These are phyloP conservation scores for Neonothopanus nambi DNA, from an alignment of 1,284 basidiomycete species.

Conservation along the genomic window DNA sequence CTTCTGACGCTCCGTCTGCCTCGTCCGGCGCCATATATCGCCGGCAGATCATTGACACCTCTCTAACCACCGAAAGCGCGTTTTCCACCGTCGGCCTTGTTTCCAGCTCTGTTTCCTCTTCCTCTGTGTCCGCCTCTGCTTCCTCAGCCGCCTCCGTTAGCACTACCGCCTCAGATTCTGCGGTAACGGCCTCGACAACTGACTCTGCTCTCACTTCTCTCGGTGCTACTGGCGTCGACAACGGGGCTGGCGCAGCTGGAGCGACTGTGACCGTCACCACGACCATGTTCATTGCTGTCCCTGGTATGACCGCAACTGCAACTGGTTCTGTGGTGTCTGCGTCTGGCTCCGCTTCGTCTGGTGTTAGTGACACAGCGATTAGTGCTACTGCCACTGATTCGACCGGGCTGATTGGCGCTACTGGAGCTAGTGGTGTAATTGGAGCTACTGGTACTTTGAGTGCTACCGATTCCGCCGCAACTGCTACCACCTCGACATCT, in stretches of 20 bases:
- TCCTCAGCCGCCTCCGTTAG: not conserved
- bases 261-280: slow-evolving; percentile 8
- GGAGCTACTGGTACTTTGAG: not conserved
- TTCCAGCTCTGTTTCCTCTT: not conserved
- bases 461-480: not conserved
- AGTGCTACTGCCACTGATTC: not conserved
- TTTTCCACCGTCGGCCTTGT: no score
- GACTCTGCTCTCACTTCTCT: not conserved
- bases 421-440: not conserved
- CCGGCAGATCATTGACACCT: not conserved
- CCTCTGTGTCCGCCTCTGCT: not conserved
- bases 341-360: not conserved
- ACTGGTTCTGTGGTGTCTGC: slow-evolving; percentile 2
- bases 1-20: not conserved
- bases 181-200: not conserved
- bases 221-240: not conserved
- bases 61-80: not conserved
- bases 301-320: slow-evolving; percentile 1
- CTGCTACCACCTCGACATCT: not conserved
- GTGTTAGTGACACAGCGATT: not conserved
- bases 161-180: not conserved
- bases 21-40: not conserved
- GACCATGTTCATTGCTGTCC: slow-evolving; percentile 10
- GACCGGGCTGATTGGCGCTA: not conserved
- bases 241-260: not conserved